phyloP scores from a whole-genome alignment of 2,329 filamentous ascomycete genomes.

The Grosmannia clavigera region DNA sequence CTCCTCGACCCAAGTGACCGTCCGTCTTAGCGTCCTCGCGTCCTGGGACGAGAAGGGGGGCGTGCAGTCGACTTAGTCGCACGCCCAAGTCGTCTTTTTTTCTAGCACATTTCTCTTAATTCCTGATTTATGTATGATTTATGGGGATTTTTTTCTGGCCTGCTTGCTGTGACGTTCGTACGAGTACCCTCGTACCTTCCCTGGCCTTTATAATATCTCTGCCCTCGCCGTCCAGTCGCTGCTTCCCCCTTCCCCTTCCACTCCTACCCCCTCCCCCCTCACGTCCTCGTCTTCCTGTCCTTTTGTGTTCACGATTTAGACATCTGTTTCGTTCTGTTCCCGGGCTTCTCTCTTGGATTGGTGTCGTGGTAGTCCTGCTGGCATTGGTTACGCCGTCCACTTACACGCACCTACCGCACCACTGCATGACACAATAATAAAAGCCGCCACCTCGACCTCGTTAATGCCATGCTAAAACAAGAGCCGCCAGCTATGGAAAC shows the following conservation, averaged over 20 bases:
- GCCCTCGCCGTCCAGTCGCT: not conserved
- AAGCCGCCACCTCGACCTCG: not conserved
- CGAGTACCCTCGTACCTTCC: not conserved
- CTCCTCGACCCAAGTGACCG: not conserved
- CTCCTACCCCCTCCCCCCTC: not conserved
- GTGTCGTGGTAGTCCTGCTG: not conserved
- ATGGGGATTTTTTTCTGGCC: not conserved
- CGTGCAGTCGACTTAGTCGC: not conserved
- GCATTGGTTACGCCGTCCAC: not conserved
- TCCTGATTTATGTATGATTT: not conserved
- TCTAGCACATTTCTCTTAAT: conserved; percentile 1
- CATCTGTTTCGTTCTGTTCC: not conserved
- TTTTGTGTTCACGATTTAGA: not conserved
- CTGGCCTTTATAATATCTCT: not conserved
- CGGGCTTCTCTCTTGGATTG: not conserved
- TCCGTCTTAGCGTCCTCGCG: not conserved
- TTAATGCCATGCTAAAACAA: not conserved
- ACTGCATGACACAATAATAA: too few species aligned
- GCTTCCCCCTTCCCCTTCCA: not conserved
- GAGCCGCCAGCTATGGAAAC: conserved; percentile 29
- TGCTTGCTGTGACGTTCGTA: not conserved
- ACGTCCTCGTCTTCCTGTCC: not conserved
- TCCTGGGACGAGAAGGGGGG: not conserved
- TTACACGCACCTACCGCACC: not conserved
- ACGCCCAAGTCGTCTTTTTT: not conserved